A percentile compares a stretch with the other conserved stretches of the same genome.
These are phyloP conservation scores for Colletotrichum liaoningense DNA, from an alignment of 2,329 filamentous ascomycete genomes.

Conservation along the genomic window DNA sequence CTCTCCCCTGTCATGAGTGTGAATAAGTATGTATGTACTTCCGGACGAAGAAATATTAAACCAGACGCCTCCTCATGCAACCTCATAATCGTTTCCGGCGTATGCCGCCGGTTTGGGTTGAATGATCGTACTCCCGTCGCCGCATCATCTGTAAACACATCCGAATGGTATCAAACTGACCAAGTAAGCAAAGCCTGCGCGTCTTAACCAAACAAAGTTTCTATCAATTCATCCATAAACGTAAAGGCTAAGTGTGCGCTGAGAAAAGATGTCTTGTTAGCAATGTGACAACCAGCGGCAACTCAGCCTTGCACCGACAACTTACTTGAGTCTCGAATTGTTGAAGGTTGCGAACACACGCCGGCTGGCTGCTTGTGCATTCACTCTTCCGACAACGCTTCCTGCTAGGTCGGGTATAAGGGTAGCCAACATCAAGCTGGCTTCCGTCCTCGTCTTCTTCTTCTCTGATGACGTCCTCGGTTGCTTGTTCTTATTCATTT, in stretches of 20 bases:
- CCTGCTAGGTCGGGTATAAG: conserved; percentile 91
- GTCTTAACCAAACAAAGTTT: conserved; percentile 69
- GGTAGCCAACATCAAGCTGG: conserved; percentile 88
- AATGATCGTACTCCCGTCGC: neutral
- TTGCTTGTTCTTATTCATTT: conserved; percentile 59
- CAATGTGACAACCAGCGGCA: conserved; percentile 35
- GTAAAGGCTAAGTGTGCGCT: conserved; percentile 78
- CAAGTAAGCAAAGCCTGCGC: neutral
- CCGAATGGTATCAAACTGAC: neutral
- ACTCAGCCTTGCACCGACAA: conserved; percentile 41
- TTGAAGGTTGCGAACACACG: conserved; percentile 93
- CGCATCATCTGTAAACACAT: neutral
- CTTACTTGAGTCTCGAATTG: conserved; percentile 89
- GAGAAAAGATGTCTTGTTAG: conserved; percentile 1
- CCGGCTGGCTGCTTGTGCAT: conserved; percentile 90
- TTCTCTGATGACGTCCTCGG: conserved; percentile 79
- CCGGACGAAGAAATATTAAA: neutral
- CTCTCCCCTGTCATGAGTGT: neutral
- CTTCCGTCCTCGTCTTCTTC: conserved; percentile 84
- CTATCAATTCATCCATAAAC: conserved; percentile 76
- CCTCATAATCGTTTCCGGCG: neutral
- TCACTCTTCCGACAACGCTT: conserved; percentile 91
- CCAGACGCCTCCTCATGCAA: conserved; percentile 15
- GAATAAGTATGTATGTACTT: neutral
- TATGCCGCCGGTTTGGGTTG: neutral